These are phyloP conservation scores for Limnomonas spitsbergensis DNA, from an alignment of 139 green algal genomes.

Conservation along the genomic window DNA sequence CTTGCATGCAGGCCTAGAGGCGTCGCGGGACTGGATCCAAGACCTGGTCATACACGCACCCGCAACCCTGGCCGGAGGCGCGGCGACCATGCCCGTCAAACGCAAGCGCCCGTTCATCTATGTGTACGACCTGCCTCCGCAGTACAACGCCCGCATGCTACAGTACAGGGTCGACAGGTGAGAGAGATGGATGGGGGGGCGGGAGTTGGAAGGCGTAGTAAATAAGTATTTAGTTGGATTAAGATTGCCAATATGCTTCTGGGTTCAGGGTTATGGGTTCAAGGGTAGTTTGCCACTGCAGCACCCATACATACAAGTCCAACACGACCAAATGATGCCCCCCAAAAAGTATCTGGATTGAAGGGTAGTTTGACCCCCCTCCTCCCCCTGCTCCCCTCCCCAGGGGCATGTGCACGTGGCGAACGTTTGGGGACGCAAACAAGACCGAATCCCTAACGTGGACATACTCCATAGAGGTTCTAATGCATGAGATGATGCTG, in stretches of 20 bases:
- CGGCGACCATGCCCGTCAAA: background rate
- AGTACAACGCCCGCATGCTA: constrained; percentile 48
- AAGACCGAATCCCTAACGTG: background rate
- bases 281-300: background rate
- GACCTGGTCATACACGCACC: background rate
- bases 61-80: no score
- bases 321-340: no score
- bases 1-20: background rate
- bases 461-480: constrained; percentile 42
- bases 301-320: no score
- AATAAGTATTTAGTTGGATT: no score
- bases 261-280: no score
- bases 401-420: constrained; percentile 30
- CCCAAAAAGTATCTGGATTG: no score
- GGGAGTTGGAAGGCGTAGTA: no score
- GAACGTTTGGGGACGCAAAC: constrained; percentile 17
- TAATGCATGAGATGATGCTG: constrained; percentile 59
- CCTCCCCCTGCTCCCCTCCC: background rate
- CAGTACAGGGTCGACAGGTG: constrained; percentile 48
- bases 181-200: background rate
- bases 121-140: constrained; percentile 51
- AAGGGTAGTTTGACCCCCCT: no score
- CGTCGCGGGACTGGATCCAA: background rate
- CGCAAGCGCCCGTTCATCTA: constrained; percentile 49
- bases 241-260: no score